A percentile compares a stretch with the other conserved stretches of the same genome.
Evolutionary conservation across 1,139 yeast genomes (phyloP).

Genomic region (Eremothecium gossypii): DNA sequence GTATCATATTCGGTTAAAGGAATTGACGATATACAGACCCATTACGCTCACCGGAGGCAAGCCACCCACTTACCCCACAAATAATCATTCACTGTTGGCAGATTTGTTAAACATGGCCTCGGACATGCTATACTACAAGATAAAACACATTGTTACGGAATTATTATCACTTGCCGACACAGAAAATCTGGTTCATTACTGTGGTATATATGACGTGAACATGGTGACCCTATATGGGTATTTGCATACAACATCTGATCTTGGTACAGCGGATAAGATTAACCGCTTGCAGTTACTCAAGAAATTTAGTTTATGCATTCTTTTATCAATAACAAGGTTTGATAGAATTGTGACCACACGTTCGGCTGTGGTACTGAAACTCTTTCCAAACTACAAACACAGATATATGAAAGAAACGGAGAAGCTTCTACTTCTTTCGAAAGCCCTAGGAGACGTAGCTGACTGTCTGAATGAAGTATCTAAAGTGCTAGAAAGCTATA

Average conservation of each 20-base stretch:
- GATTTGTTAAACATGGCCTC: slow-evolving; percentile 15
- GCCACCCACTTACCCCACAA: slow-evolving; percentile 3
- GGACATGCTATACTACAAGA: slow-evolving; percentile 17
- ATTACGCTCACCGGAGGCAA: slow-evolving; percentile 6
- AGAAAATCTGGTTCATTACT: slow-evolving; percentile 15
- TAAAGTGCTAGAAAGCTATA: neutral
- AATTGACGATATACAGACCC: slow-evolving; percentile 12
- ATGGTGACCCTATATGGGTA: slow-evolving; percentile 14
- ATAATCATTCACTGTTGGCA: slow-evolving; percentile 6
- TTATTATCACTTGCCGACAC: slow-evolving; percentile 13
- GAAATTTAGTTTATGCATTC: slow-evolving; percentile 20
- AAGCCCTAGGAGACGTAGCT: neutral
- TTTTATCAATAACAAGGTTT: slow-evolving; percentile 10
- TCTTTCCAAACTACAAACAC: slow-evolving; percentile 6
- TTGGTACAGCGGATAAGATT: slow-evolving; percentile 13
- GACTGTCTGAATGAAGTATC: neutral
- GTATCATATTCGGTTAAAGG: slow-evolving; percentile 14
- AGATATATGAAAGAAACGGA: slow-evolving; percentile 2
- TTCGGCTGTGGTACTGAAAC: slow-evolving; percentile 1
- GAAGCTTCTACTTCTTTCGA: slow-evolving; percentile 4
- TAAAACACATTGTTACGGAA: slow-evolving; percentile 9
- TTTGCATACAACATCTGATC: slow-evolving; percentile 8
- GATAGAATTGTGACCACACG: slow-evolving; percentile 2
- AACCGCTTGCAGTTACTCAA: slow-evolving; percentile 14
- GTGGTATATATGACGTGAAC: slow-evolving; percentile 17